Base-by-base conservation (phyloP, 2,329 filamentous ascomycete genomes). In the Colletotrichum graminicola region DNA sequence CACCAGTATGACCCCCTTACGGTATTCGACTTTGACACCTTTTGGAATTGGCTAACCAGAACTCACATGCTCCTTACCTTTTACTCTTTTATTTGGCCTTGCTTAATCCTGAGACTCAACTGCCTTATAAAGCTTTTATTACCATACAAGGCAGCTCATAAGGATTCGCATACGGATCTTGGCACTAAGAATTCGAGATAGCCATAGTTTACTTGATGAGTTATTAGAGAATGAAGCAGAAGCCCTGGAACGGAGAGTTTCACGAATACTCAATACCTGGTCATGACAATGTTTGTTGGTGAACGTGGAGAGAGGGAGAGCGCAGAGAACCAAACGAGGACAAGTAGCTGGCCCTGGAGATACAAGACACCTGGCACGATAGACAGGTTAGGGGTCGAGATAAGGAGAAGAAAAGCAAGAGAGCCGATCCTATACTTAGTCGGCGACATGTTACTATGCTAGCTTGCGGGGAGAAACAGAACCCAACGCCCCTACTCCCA, bases 401-500 rank as follows among this genome's bases (percentile, higher is more conserved):
- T 14, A 14, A 2, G 21, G 32, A 51, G 34, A 18, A 51, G 10
- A 6, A 36, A 51, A 32, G 6, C 10, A n/a, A 56, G 52, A 56
- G 32, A 56, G 16, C 32, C 52, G n/a, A 56, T 36, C 29, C 26
- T 26, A 39, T 18, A 23, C 32, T 52, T 16, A 41, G 18, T 36
- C 23, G 36, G 34, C 26, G 34, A 23, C 26, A 51, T 21, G 34
- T 39, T 26, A 59, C 41, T 65, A 51, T 47, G 62, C 11, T 65
- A 55, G 39, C 26, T 36, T 32, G 39, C 41, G 65, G 47, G 21
- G 41, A 47, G 18, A 64, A 47, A 49, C 45, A 32, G 10, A 67
- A 47, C 21, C 67, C 47, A 70, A 70, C 67, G 65, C 62, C 62
- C 45, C 36, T 57, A 51, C 62, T 70, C 62, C 55, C 43, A n/a